These are phyloP conservation scores for Phytophthora cactorum DNA, from an alignment of 352 stramenopile species.

Conservation along the genomic window DNA sequence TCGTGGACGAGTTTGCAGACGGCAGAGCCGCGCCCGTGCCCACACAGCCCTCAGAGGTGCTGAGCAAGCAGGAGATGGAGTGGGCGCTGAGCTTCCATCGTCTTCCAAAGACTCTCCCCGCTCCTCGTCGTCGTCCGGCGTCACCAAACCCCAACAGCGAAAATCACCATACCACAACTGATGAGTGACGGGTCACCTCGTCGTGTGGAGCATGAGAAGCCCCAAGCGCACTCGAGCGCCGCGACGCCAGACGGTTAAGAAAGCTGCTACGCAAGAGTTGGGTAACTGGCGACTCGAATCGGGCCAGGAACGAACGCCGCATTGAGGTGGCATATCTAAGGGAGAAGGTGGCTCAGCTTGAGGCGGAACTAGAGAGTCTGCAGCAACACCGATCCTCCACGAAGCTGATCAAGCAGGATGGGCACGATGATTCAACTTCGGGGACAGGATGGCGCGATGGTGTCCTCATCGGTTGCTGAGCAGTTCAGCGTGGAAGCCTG, in stretches of 20 bases:
- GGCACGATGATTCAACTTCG: constrained; percentile 11
- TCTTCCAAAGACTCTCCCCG: constrained; percentile 13
- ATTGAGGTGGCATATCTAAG: constrained; percentile 51
- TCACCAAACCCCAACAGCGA: constrained; percentile 28
- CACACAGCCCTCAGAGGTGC: constrained; percentile 8
- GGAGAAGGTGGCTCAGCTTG: constrained; percentile 45
- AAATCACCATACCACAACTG: constrained; percentile 33
- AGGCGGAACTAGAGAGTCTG: constrained; percentile 31
- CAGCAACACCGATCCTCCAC: constrained; percentile 26
- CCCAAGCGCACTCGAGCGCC: constrained; percentile 26
- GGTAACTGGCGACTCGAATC: constrained; percentile 41
- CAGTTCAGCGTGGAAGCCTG: constrained; percentile 40
- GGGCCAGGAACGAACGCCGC: constrained; percentile 44
- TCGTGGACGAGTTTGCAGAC: constrained; percentile 39
- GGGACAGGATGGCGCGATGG: constrained; percentile 11
- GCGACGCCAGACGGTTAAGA: constrained; percentile 33
- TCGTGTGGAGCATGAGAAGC: constrained; percentile 15
- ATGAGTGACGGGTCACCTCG: constrained; percentile 34
- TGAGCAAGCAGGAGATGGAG: constrained; percentile 37
- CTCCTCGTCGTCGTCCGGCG: constrained; percentile 17
- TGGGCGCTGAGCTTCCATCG: constrained; percentile 22
- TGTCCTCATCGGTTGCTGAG: constrained; percentile 15
- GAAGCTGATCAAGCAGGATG: constrained; percentile 35
- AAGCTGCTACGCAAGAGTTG: constrained; percentile 43
- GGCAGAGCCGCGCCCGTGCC: neutral